These are phyloP conservation scores for Ceratocystis huliohia DNA, from an alignment of 2,329 filamentous ascomycete genomes.

Conservation along the genomic window DNA sequence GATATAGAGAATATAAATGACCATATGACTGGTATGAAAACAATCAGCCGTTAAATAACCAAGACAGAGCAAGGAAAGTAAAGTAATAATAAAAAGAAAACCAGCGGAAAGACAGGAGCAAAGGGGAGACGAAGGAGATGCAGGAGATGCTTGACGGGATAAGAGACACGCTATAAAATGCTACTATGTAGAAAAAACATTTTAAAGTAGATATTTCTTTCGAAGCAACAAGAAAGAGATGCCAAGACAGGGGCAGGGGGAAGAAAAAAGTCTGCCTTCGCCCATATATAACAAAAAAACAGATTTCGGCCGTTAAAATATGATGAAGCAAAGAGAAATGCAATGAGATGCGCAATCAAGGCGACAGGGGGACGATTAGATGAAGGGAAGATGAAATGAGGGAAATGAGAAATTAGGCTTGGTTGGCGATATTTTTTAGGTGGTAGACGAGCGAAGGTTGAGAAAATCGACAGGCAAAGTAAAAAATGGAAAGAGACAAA, in stretches of 20 bases:
- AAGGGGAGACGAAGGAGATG: background rate
- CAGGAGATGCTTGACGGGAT: slow-evolving; percentile 4
- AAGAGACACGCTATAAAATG: slow-evolving; percentile 1
- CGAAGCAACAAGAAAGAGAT: slow-evolving; percentile 1
- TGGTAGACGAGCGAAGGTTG: background rate
- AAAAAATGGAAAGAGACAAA: background rate
- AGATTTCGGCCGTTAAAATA: slow-evolving; percentile 20
- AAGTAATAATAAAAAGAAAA: slow-evolving; percentile 3
- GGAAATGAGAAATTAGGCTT: slow-evolving; percentile 8
- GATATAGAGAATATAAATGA: slow-evolving; percentile 20
- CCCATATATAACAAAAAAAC: slow-evolving; percentile 1
- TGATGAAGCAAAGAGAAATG: slow-evolving; percentile 14
- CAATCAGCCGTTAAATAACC: slow-evolving; percentile 17
- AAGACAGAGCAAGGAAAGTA: slow-evolving; percentile 7
- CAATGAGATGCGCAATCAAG: slow-evolving; percentile 2
- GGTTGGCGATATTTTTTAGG: slow-evolving; percentile 4
- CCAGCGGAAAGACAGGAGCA: background rate
- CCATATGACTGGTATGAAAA: slow-evolving; percentile 17
- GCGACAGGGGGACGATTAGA: background rate
- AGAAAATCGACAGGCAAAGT: background rate
- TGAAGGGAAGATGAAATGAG: background rate
- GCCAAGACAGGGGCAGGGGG: background rate
- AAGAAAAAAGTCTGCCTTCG: background rate
- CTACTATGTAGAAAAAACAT: slow-evolving; percentile 3
- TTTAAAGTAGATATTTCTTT: slow-evolving; percentile 1